Base-by-base conservation (phyloP, 2,329 filamentous ascomycete species). In the Magnaporthiopsis incrustans region DNA sequence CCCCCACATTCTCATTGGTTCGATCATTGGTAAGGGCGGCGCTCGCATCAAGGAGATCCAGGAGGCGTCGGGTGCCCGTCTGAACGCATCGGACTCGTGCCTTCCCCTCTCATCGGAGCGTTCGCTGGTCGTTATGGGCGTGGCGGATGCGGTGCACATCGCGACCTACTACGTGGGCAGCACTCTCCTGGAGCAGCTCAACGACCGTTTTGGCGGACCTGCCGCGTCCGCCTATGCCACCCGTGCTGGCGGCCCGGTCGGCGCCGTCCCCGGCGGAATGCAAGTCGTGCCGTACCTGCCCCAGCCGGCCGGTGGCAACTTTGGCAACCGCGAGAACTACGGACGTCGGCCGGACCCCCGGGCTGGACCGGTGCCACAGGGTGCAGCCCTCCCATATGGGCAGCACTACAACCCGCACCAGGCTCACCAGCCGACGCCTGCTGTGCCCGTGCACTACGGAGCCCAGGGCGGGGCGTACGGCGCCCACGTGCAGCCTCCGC, bases 201-300 rank as follows among this genome's bases (percentile, higher is more conserved):
- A 95, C 63, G 95, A 99, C 76, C 89, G 95, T 57, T 99, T 98
- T 70, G 94, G 95, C 63, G 95, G 95, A 7, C 93, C 95, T 26
- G 92, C 92, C 65, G 94, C 95, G 61, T 99, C 95, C n/a, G 94
- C 95, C 35, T 99, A 99, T 74, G 95, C 95, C 60, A 97, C 94
- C 60, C 89, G 95, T 68, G 97, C 92, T 73, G 95, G 95, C 67
- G 93, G 91, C 61, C 93, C 95, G 62, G 92, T 94, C 65, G 94
- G 94, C 62, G 92, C 94, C 44, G 92, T 98, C 22, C 95, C 95
- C 27, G 95, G 95, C 66, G 95, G 95, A 67, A 97, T 99, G 92
- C 95, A 98, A 76, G 95, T 99, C 61, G 92, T 98, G n/a, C 95
- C 95, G 7, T 99, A 99, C 75, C 90, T 92, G 65, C 95, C 95